Percentiles rank a stretch among this genome's conserved stretches.
These are phyloP conservation scores for Neocatenulostroma microsporum DNA, from an alignment of 2,329 filamentous ascomycete genomes.

Conservation along the genomic window DNA sequence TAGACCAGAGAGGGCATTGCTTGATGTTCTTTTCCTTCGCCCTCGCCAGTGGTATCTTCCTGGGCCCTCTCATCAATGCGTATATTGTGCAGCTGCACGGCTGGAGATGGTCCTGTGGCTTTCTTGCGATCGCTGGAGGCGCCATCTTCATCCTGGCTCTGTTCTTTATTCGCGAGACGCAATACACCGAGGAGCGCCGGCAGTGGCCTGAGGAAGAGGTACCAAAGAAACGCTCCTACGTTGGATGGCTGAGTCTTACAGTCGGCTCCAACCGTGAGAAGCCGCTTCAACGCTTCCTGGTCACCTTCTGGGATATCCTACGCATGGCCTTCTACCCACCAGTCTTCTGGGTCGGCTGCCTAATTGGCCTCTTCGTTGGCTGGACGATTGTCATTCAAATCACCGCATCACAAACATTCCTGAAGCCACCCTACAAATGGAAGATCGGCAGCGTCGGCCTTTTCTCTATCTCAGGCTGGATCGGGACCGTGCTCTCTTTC, in stretches of 20 bases:
- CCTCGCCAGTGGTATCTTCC: conserved; percentile 30
- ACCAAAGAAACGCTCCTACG: conserved; percentile 9
- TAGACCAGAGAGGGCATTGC: conserved; percentile 29
- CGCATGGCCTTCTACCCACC: conserved; percentile 19
- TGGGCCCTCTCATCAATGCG: conserved; percentile 31
- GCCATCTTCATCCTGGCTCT: conserved; percentile 18
- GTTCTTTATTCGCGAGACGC: conserved; percentile 23
- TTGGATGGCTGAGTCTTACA: conserved; percentile 13
- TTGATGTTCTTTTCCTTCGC: conserved; percentile 35
- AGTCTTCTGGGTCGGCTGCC: conserved; percentile 16
- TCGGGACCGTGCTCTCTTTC: conserved; percentile 17
- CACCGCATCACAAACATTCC: conserved; percentile 16
- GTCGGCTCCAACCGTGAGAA: conserved; percentile 13
- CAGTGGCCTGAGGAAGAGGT: conserved; percentile 5
- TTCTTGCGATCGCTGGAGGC: conserved; percentile 22
- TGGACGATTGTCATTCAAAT: conserved; percentile 24
- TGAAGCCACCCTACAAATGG: conserved; percentile 16
- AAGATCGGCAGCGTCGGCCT: conserved; percentile 15
- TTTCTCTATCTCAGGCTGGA: conserved; percentile 20
- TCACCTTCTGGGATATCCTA: conserved; percentile 17
- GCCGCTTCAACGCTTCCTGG: conserved; percentile 11
- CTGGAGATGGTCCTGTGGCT: conserved; percentile 24
- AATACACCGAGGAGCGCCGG: conserved; percentile 10
- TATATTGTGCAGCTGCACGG: conserved; percentile 20
- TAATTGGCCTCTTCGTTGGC: conserved; percentile 22